Conservation (phyloP, 2,329 filamentous ascomycete genomes). For the Pseudogymnoascus sp. region DNA sequence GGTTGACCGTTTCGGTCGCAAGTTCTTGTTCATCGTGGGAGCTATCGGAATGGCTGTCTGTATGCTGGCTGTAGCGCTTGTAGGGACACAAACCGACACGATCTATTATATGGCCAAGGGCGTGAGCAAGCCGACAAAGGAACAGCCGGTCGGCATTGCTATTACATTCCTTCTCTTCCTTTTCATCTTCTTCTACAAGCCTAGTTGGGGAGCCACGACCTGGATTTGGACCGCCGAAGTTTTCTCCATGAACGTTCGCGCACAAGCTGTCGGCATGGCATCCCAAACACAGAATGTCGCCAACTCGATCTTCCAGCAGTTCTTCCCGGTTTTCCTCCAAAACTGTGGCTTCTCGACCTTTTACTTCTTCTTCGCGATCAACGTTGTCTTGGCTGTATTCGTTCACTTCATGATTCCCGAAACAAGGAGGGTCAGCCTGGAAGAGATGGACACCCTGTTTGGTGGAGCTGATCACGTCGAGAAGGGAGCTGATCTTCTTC, state of each 20-base stretch:
- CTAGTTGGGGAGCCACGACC: slow-evolving; percentile 59
- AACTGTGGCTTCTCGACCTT: slow-evolving; percentile 37
- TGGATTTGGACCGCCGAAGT: slow-evolving; percentile 66
- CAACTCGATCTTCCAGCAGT: slow-evolving; percentile 60
- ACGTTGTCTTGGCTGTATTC: slow-evolving; percentile 38
- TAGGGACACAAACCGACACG: slow-evolving; percentile 44
- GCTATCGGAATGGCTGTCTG: slow-evolving; percentile 60
- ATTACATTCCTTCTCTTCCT: slow-evolving; percentile 61
- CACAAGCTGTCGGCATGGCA: slow-evolving; percentile 59
- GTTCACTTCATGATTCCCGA: slow-evolving; percentile 45
- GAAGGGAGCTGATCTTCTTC: slow-evolving; percentile 23
- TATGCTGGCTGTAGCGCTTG: slow-evolving; percentile 57
- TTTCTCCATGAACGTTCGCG: slow-evolving; percentile 64
- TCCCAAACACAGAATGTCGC: slow-evolving; percentile 53
- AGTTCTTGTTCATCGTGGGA: slow-evolving; percentile 60
- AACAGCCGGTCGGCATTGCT: slow-evolving; percentile 52
- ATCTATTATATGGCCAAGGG: background rate
- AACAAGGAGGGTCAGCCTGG: slow-evolving; percentile 45
- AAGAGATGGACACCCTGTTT: slow-evolving; percentile 49
- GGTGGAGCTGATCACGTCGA: slow-evolving; percentile 26
- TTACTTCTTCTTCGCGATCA: slow-evolving; percentile 47
- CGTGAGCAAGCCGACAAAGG: slow-evolving; percentile 40
- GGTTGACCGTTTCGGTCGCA: slow-evolving; percentile 61
- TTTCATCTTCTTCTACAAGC: slow-evolving; percentile 60
- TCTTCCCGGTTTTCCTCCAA: slow-evolving; percentile 59